Percentiles rank a stretch among this genome's conserved stretches.
Evolutionary conservation across 2,329 filamentous ascomycete species (phyloP).

Genomic region (Helicocarpus griseus): DNA sequence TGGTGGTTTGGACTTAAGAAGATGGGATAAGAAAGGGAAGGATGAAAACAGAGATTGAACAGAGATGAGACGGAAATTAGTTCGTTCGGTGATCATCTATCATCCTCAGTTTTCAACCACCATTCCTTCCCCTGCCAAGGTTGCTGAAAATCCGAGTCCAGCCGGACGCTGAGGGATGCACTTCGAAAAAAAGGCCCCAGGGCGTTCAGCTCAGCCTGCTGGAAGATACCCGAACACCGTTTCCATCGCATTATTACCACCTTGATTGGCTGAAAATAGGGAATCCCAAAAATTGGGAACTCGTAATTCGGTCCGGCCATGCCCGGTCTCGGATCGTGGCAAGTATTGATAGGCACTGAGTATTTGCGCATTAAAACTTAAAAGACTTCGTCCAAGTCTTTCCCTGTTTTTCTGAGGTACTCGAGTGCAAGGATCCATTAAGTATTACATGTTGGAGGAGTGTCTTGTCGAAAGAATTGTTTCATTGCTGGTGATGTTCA

Average conservation of each 20-base stretch:
- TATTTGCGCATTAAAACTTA: neutral
- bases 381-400: no score
- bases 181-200: neutral
- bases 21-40: no score
- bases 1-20: no score
- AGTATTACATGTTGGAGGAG: no score
- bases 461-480: no score
- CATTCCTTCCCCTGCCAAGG: neutral
- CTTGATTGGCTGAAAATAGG: neutral
- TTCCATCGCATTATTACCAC: neutral
- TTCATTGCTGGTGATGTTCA: no score
- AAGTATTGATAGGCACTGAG: neutral
- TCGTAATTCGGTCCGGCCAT: neutral
- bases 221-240: neutral
- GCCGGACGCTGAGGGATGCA: neutral
- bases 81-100: neutral
- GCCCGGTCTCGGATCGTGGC: neutral
- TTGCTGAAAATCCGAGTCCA: neutral
- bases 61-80: no score
- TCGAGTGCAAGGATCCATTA: no score
- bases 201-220: neutral
- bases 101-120: neutral
- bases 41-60: neutral
- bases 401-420: neutral
- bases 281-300: neutral